Base-by-base conservation (phyloP, 2,329 filamentous ascomycete species). In the Zarea fungicola region DNA sequence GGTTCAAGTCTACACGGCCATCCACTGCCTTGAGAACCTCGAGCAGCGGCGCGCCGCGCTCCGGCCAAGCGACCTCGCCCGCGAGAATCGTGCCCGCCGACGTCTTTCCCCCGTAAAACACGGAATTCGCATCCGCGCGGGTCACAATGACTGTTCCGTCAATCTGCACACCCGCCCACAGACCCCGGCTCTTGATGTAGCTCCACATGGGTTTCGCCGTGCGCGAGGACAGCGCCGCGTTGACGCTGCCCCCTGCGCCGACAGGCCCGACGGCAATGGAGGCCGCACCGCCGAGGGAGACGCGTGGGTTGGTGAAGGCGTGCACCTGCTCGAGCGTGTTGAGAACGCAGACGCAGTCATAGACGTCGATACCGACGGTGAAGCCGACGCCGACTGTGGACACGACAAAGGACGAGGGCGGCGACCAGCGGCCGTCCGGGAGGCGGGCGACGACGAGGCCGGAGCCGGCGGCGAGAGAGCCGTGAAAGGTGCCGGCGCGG, bases 61-160 rank as follows among this genome's bases (percentile, higher is more conserved):
- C 58, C 1, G 70, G 70, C 68, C 69, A 73, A 40, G 68, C 63
- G 3, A 68, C 63, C 8, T 71, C 61, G 4, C 60, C 64, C 25
- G 54, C 53, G 2, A 73, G 51, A 36, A 73, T 71, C 48, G 55
- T 62, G 45, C 61, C 55, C 6, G 67, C 64, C 0, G 63, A 58
- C 39, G 72, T 69, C 11, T 60, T 60, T 53, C 88, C 76, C 14
- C 81, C 80, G 61, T 91, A 93, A 57, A 92, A 92, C 9, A 78
- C 75, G 52, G 86, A 83, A 60, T 93, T 93, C 60, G 89, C 88
- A 56, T 90, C 88, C 0, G 76, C 80, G 19, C 88, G 77, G 59
- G 88, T 84, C 43, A 91, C 82, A 35, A 92, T 74, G 16, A 92
- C 76, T 0, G 87, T 91, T 2, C 88, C 88, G 56, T 92, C 87